Conservation (phyloP, 23 red algal species). For the Chondrus crispus region DNA sequence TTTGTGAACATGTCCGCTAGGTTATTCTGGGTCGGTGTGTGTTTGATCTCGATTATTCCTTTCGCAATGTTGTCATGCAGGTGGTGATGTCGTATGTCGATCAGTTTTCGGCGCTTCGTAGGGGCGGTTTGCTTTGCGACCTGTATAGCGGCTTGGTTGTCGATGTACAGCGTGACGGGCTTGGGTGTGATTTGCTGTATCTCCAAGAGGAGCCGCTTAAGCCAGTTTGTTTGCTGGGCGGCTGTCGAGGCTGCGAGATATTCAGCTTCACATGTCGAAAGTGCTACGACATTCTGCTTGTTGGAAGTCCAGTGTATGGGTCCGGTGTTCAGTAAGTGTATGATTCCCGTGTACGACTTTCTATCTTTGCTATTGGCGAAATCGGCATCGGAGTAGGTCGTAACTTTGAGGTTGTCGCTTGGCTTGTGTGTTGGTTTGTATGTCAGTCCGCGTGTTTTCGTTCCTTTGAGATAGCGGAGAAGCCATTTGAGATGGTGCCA, state of each 20-base stretch:
- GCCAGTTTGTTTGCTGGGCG: background rate
- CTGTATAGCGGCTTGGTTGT: background rate
- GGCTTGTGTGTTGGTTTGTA: too few species aligned
- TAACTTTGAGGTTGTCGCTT: background rate
- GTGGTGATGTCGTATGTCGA: background rate
- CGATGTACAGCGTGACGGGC: too few species aligned
- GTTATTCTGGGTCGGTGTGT: background rate
- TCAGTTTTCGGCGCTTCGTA: background rate
- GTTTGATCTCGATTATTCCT: background rate
- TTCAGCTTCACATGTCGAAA: background rate
- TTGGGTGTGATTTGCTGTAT: too few species aligned
- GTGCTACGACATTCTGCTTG: background rate
- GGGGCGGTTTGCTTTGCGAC: background rate
- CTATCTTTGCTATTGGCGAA: background rate
- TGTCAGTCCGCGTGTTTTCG: too few species aligned
- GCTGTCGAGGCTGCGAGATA: background rate
- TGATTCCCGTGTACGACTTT: background rate
- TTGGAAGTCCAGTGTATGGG: background rate
- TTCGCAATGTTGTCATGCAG: background rate
- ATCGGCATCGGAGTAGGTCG: background rate
- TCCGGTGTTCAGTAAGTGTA: background rate
- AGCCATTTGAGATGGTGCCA: too few species aligned
- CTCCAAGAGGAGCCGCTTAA: background rate
- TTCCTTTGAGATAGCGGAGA: too few species aligned
- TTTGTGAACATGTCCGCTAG: background rate